Percentiles rank a stretch among this genome's conserved stretches.
These are phyloP conservation scores for Hemileia vastatrix DNA, from an alignment of 1,284 basidiomycete genomes.

Conservation along the genomic window DNA sequence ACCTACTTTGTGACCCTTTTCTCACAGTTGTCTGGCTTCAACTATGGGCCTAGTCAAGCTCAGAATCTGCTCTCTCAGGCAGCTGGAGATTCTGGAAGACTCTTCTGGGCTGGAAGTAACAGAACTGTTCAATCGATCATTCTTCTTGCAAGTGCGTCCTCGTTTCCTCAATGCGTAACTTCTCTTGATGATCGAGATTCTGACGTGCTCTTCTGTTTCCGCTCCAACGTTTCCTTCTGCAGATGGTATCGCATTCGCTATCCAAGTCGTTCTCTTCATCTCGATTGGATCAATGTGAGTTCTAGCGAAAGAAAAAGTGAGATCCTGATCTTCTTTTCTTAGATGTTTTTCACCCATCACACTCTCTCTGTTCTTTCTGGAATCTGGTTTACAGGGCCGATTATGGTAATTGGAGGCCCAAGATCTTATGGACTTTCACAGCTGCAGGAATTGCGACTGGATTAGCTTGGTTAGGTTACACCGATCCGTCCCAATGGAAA, in stretches of 20 bases:
- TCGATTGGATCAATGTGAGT: constrained; percentile 67
- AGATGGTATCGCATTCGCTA: constrained; percentile 35
- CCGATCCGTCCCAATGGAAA: constrained; percentile 61
- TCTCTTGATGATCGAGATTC: not conserved
- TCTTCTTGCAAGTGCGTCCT: constrained; percentile 24
- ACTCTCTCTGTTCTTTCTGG: constrained; percentile 50
- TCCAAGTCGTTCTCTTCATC: constrained; percentile 54
- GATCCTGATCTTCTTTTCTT: constrained; percentile 61
- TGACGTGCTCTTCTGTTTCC: not conserved
- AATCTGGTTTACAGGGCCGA: constrained; percentile 40
- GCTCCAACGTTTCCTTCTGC: not conserved
- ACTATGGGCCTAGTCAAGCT: constrained; percentile 64
- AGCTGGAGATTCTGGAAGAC: constrained; percentile 57
- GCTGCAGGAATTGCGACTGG: constrained; percentile 25
- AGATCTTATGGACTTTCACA: constrained; percentile 29
- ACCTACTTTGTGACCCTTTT: too few relatives aligned
- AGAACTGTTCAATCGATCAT: constrained; percentile 34
- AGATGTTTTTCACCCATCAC: constrained; percentile 44
- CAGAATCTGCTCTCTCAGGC: constrained; percentile 63
- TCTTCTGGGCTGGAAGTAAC: constrained; percentile 47
- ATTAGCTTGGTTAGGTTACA: constrained; percentile 20
- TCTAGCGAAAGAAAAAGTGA: constrained; percentile 69
- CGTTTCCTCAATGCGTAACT: not conserved
- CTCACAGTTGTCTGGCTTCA: too few relatives aligned
- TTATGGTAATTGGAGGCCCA: constrained; percentile 27